These are phyloP conservation scores for Colletotrichum paranaense DNA, from an alignment of 2,329 filamentous ascomycete species.

Conservation along the genomic window DNA sequence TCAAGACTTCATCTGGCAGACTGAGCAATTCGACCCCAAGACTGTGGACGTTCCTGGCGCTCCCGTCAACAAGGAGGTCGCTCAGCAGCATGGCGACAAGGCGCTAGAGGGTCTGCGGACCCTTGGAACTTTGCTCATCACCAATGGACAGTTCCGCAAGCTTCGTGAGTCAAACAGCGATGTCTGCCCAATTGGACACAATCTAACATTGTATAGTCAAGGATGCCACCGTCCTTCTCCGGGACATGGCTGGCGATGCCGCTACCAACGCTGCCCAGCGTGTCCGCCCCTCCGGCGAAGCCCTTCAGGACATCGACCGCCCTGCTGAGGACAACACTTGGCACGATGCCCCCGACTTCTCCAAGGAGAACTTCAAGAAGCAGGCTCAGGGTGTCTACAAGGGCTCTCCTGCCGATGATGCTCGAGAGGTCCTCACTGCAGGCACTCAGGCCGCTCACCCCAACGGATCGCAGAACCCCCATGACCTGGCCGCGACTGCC, in stretches of 20 bases:
- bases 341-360: slow-evolving; percentile 87
- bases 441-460: slow-evolving; percentile 69
- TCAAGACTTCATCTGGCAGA: slow-evolving; percentile 98
- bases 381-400: slow-evolving; percentile 74
- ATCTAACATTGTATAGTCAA: slow-evolving; percentile 61
- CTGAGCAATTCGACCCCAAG: slow-evolving; percentile 77
- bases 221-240: slow-evolving; percentile 83
- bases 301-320: slow-evolving; percentile 81
- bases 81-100: slow-evolving; percentile 85
- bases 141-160: slow-evolving; percentile 96
- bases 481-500: slow-evolving; percentile 58
- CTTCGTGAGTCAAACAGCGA: slow-evolving; percentile 69
- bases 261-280: slow-evolving; percentile 81
- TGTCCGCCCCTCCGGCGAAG: slow-evolving; percentile 82
- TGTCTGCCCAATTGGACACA: accelerated
- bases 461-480: slow-evolving; percentile 62
- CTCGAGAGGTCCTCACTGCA: slow-evolving; percentile 68
- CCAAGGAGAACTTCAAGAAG: slow-evolving; percentile 74
- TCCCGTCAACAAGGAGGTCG: slow-evolving; percentile 79
- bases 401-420: slow-evolving; percentile 66
- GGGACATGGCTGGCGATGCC: slow-evolving; percentile 92
- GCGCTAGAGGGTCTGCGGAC: slow-evolving; percentile 88
- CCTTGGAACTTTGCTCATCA: slow-evolving; percentile 88
- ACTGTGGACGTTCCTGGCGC: slow-evolving; percentile 71
- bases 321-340: slow-evolving; percentile 92